Evolutionary conservation across 805 yeast genomes (phyloP), one percentile per base, ranked within the genome.

Genomic region (Candida palmyrensis): DNA sequence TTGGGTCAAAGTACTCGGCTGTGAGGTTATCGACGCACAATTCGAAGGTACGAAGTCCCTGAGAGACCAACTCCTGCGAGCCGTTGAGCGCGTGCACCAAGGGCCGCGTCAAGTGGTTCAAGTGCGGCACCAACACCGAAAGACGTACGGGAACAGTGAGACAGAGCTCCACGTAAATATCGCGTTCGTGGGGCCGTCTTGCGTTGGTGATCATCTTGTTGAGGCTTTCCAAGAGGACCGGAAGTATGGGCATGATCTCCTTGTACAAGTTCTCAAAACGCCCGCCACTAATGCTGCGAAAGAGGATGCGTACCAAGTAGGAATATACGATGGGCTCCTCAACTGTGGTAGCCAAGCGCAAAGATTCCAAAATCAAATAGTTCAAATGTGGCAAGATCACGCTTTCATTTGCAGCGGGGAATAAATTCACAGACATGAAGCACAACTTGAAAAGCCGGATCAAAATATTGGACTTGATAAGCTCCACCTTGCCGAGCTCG

Each of bases 241-340:
- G 97, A 27, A 92, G 62, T 24, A 92, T 68, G 0, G 98, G 98
- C 66, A 88, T 73, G 13, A 94, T 90, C 40, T 89, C 95, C 46
- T 92, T 86, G 63, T 94, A 94, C 12, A 92, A 66, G 34, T 81
- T 79, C 55, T 92, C 99, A 53, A 92, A 90, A 38, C 97, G 69
- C 5, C 98, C 98, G 32, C 98, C 97, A 21, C 97, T 96, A 29
- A 92, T 89, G 48, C 95, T 84, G 56, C 97, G 71, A 66, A 92
- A 92, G 31, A 92, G 62, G 0, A 95, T 86, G 47, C 97, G 68
- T 15, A 92, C 82, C 45, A 92, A 66, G 47, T 88, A 84, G 42
- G 90, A 89, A 53, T 88, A 92, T 2, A 87, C 86, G 16, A 86
- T 69, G 4, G 98, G 97, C 50, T 90, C 96, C 43, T 84, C 82